Conservation (phyloP, 148 eudicot genomes). For the Silene conica region DNA sequence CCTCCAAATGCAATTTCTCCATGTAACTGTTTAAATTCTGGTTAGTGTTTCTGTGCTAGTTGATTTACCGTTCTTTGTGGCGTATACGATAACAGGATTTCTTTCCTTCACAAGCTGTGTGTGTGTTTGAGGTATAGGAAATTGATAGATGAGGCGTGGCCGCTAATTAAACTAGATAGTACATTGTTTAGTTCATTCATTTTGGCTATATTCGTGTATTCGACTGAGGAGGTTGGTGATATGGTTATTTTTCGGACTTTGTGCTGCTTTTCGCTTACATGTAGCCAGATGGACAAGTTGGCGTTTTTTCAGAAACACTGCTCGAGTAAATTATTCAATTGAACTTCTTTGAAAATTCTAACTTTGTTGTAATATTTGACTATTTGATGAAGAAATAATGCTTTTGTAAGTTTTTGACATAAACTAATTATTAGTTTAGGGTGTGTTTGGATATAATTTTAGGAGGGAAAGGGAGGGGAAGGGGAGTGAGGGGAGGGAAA, state of each 20-base stretch:
- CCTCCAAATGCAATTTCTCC: no score
- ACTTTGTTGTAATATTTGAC: no score
- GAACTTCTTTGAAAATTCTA: no score
- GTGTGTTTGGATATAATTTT: no score
- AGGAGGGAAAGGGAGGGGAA: no score
- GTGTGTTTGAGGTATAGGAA: no score
- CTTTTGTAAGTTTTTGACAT: not conserved
- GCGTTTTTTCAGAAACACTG: not conserved
- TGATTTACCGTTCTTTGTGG: no score
- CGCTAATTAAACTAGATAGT: not conserved
- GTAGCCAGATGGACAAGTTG: not conserved
- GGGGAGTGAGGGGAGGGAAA: no score
- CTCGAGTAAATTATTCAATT: no score
- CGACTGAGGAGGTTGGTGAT: not conserved
- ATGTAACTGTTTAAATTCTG: not conserved
- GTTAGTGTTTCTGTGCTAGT: not conserved
- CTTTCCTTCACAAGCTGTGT: no score
- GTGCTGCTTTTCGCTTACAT: not conserved
- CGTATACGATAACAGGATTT: no score
- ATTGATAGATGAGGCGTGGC: not conserved
- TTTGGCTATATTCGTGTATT: not conserved
- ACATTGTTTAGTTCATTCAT: not conserved
- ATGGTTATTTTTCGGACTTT: not conserved
- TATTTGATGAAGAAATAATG: not conserved
- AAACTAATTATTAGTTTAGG: no score